Evolutionary conservation across 2,329 filamentous ascomycete species (phyloP).

Genomic region (Calonectria henricotiae): DNA sequence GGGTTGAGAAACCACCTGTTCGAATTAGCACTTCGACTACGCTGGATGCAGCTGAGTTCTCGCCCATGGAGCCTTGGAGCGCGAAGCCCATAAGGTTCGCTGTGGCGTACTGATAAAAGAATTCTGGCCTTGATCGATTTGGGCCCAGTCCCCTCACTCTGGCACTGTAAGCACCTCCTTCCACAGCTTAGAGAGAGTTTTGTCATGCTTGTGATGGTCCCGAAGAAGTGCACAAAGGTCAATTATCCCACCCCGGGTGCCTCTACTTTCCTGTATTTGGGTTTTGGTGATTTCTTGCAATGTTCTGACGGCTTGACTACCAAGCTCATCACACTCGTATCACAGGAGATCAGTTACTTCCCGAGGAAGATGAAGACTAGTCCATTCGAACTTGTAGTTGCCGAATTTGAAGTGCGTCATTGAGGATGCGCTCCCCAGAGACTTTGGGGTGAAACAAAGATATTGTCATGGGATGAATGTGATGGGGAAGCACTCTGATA

Average conservation of each 20-base stretch:
- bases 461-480: background rate
- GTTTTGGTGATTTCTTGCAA: background rate
- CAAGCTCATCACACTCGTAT: conserved; percentile 1
- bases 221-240: background rate
- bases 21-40: conserved; percentile 77
- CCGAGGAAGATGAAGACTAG: background rate
- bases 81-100: conserved; percentile 64
- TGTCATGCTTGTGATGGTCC: background rate
- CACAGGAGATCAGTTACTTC: background rate
- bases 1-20: conserved; percentile 78
- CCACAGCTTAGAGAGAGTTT: conserved; percentile 15
- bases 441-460: background rate
- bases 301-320: background rate
- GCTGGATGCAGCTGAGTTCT: conserved; percentile 66
- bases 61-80: conserved; percentile 59
- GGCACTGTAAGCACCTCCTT: background rate
- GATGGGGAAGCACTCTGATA: no score
- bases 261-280: background rate
- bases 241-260: background rate
- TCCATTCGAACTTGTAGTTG: conserved; percentile 5
- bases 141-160: background rate
- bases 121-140: background rate
- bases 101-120: conserved; percentile 5
- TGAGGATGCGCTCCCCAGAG: background rate
- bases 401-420: background rate